Evolutionary conservation across 2,329 filamentous ascomycete genomes (phyloP).

Genomic region (Colletotrichum sublineola): DNA sequence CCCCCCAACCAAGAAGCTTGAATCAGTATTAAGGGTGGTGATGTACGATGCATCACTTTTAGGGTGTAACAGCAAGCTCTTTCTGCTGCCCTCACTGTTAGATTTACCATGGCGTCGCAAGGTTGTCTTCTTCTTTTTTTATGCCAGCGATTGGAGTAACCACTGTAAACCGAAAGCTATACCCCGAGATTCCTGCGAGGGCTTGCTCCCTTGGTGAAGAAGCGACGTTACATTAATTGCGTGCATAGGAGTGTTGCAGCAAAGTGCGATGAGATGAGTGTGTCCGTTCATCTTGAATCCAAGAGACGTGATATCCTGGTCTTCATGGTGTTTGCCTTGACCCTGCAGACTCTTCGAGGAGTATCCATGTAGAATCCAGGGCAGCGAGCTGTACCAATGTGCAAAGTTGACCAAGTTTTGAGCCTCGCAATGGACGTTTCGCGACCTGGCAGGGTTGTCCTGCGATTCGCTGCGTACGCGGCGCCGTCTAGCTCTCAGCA

Average conservation of each 20-base stretch:
- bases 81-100: neutral
- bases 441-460: slow-evolving; percentile 14
- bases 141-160: slow-evolving; percentile 14
- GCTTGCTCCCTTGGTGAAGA: slow-evolving; percentile 15
- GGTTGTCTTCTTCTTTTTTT: neutral
- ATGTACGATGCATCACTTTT: slow-evolving; percentile 18
- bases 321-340: slow-evolving; percentile 14
- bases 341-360: neutral
- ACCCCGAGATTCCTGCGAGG: slow-evolving; percentile 8
- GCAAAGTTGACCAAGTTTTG: slow-evolving; percentile 31
- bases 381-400: slow-evolving; percentile 22
- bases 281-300: slow-evolving; percentile 36
- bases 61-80: slow-evolving; percentile 16
- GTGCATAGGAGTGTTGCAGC: slow-evolving; percentile 25
- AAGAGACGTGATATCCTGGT: slow-evolving; percentile 23
- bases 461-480: neutral
- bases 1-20: slow-evolving; percentile 12
- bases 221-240: slow-evolving; percentile 34
- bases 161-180: slow-evolving; percentile 17
- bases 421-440: slow-evolving; percentile 26
- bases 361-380: slow-evolving; percentile 23
- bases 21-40: slow-evolving; percentile 23
- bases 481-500: neutral
- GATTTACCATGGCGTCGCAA: slow-evolving; percentile 4
- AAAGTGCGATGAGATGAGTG: slow-evolving; percentile 37